A percentile compares a stretch with the other conserved stretches of the same genome.
phyloP scores from a whole-genome alignment of 495 filamentous ascomycete genomes.

The Lasiosphaeria miniovina region DNA sequence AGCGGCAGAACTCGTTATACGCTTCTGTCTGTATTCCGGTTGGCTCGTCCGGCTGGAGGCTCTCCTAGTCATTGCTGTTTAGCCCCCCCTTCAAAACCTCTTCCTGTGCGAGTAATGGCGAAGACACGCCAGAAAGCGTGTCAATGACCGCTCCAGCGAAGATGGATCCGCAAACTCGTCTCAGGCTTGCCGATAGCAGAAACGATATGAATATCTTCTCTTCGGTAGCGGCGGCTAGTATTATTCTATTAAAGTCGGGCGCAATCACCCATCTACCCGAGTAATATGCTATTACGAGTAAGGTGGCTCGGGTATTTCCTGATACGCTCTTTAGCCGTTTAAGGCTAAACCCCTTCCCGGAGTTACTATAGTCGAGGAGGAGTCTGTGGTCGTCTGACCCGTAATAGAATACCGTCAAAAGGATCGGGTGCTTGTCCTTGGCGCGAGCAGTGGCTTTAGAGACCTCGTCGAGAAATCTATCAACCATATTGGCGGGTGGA shows the following conservation, averaged over 20 bases:
- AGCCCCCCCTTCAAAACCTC: no score
- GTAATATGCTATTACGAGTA: background rate
- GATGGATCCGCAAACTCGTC: no score
- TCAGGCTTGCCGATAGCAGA: background rate
- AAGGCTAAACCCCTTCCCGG: constrained; percentile 2
- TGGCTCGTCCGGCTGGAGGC: constrained; percentile 4
- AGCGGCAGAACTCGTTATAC: constrained; percentile 9
- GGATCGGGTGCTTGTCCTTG: constrained; percentile 2
- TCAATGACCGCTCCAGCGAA: no score
- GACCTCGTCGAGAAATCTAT: constrained; percentile 7
- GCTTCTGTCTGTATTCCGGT: constrained; percentile 6
- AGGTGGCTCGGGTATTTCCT: constrained; percentile 1
- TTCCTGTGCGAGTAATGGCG: constrained; percentile 1
- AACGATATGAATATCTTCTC: background rate
- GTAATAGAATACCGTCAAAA: constrained; percentile 6
- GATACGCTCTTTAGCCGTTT: background rate
- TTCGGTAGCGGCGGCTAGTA: background rate
- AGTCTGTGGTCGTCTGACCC: background rate
- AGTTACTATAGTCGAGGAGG: constrained; percentile 2
- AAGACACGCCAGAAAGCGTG: background rate
- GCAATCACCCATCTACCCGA: no score
- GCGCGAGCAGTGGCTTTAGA: background rate
- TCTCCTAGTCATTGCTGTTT: no score
- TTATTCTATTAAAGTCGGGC: constrained; percentile 1
- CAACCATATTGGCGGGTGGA: constrained; percentile 9